phyloP scores from a whole-genome alignment of 1,139 yeast species.

The Blastobotrys malaysiensis region DNA sequence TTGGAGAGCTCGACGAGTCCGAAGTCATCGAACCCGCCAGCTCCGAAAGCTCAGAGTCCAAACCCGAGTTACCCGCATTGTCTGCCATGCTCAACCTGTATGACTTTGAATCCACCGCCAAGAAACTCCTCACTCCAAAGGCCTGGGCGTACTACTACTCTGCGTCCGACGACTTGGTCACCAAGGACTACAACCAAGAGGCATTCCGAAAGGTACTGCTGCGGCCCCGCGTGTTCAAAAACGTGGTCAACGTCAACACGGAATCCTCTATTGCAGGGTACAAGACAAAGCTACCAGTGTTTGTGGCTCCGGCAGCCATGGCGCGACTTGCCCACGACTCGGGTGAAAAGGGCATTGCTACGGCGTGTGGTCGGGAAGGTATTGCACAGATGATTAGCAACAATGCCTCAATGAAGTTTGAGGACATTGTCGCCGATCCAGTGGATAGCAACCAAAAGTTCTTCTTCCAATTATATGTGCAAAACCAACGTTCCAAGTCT shows the following conservation, averaged over 20 bases:
- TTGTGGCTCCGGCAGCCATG: slow-evolving; percentile 74
- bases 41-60: not conserved
- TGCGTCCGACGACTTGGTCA: slow-evolving; percentile 50
- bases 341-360: slow-evolving; percentile 74
- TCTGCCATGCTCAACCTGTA: slow-evolving; percentile 45
- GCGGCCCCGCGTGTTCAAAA: slow-evolving; percentile 46
- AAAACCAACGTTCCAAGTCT: slow-evolving; percentile 51
- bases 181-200: slow-evolving; percentile 44
- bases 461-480: slow-evolving; percentile 68
- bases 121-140: slow-evolving; percentile 42
- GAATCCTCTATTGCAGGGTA: slow-evolving; percentile 44
- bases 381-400: slow-evolving; percentile 80
- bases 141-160: slow-evolving; percentile 57
- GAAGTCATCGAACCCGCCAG: not conserved
- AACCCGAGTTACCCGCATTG: slow-evolving; percentile 36
- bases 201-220: slow-evolving; percentile 43
- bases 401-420: slow-evolving; percentile 67
- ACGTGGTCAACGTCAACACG: slow-evolving; percentile 39
- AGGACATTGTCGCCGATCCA: slow-evolving; percentile 59
- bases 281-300: slow-evolving; percentile 58
- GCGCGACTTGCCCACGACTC: slow-evolving; percentile 65
- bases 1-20: slow-evolving; percentile 7
- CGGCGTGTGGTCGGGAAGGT: slow-evolving; percentile 62
- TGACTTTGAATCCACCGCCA: slow-evolving; percentile 51
- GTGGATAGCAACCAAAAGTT: slow-evolving; percentile 55